Evolutionary conservation across 2,329 filamentous ascomycete species (phyloP).

Genomic region (Ceratocystis variospora): DNA sequence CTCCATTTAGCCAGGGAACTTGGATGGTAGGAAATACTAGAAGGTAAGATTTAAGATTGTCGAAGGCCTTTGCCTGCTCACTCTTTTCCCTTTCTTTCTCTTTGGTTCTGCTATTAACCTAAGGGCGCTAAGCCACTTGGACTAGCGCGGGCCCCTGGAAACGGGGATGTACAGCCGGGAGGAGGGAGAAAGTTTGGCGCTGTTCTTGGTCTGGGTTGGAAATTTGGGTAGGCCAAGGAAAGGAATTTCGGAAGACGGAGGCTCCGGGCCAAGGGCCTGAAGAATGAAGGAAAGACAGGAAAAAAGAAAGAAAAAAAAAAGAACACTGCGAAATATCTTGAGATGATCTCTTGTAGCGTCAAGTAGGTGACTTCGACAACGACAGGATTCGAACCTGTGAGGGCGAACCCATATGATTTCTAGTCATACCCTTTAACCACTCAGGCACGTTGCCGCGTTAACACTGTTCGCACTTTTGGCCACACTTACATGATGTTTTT

Average conservation of each 20-base stretch:
- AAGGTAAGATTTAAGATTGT: not conserved
- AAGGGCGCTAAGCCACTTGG: not conserved
- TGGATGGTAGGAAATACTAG: not conserved
- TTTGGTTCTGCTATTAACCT: not conserved
- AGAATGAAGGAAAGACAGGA: not conserved
- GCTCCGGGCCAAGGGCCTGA: not conserved
- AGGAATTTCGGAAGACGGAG: not conserved
- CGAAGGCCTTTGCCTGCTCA: not conserved
- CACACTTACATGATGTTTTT: not conserved
- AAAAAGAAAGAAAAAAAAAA: not conserved
- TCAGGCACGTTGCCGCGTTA: conserved; percentile 17
- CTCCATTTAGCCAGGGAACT: not conserved
- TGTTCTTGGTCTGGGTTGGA: not conserved
- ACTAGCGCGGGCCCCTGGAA: conserved; percentile 5
- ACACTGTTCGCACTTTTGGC: not conserved
- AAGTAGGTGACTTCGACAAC: conserved; percentile 5
- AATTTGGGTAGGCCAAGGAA: not conserved
- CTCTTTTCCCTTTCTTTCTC: not conserved
- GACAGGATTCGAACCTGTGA: conserved; percentile 19
- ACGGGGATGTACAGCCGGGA: not conserved
- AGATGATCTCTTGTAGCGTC: no score
- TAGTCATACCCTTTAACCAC: conserved; percentile 19
- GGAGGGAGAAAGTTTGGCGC: not conserved
- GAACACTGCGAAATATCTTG: not conserved
- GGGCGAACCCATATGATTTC: conserved; percentile 19